Conservation (phyloP, 1,139 yeast genomes). For the Blastobotrys elegans region DNA sequence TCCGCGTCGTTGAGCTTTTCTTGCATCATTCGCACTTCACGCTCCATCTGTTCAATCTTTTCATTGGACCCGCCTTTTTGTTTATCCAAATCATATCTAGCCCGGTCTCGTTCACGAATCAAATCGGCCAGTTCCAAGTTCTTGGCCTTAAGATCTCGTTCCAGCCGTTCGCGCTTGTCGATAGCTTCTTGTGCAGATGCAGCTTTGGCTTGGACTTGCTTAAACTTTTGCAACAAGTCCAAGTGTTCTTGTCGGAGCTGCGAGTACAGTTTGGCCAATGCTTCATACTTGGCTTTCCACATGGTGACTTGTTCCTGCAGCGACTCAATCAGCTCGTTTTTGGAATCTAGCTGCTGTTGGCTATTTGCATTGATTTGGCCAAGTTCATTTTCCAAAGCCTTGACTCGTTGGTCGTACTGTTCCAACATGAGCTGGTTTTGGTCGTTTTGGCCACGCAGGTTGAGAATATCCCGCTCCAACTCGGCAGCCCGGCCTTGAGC, state of each 20-base stretch:
- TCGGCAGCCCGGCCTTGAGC: constrained; percentile 78
- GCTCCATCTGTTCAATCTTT: constrained; percentile 61
- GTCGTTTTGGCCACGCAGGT: constrained; percentile 76
- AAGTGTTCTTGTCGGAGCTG: constrained; percentile 91
- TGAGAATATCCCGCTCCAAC: constrained; percentile 72
- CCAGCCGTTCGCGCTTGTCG: constrained; percentile 75
- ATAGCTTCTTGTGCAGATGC: constrained; percentile 91
- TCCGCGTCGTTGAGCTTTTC: constrained; percentile 60
- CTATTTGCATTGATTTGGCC: constrained; percentile 59
- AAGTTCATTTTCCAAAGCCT: constrained; percentile 73
- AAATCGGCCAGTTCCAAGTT: constrained; percentile 85
- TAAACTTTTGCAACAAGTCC: constrained; percentile 70
- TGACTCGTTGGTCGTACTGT: constrained; percentile 85
- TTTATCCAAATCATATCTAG: constrained; percentile 77
- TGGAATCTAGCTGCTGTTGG: constrained; percentile 67
- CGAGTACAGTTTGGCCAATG: constrained; percentile 83
- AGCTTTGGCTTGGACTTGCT: constrained; percentile 82
- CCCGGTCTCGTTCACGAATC: constrained; percentile 85
- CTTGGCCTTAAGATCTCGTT: constrained; percentile 78
- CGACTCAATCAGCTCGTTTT: constrained; percentile 65
- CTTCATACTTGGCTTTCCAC: constrained; percentile 87
- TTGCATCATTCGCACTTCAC: constrained; percentile 61
- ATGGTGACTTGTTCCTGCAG: constrained; percentile 70
- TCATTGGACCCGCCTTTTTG: constrained; percentile 60
- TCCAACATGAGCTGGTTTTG: constrained; percentile 79